Conservation (phyloP, 1,284 basidiomycete genomes). For the Grifola frondosa region DNA sequence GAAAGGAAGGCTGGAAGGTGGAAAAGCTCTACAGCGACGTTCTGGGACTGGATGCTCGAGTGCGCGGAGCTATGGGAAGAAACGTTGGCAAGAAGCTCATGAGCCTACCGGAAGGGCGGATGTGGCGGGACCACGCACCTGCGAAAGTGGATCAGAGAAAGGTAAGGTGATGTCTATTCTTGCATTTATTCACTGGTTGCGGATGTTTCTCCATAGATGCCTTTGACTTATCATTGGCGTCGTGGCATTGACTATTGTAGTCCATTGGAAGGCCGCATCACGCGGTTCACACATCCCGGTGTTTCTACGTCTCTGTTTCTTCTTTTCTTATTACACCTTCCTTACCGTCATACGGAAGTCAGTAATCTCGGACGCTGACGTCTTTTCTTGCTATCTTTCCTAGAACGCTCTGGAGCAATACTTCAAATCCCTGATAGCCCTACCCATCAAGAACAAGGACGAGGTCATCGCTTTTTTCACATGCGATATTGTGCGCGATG, state of each 20-base stretch:
- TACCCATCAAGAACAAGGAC: constrained; percentile 85
- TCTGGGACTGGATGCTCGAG: constrained; percentile 75
- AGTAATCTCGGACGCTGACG: constrained; percentile 12
- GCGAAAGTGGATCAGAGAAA: constrained; percentile 95
- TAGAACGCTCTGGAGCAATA: constrained; percentile 85
- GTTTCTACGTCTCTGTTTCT: constrained; percentile 4
- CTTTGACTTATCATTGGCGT: constrained; percentile 7
- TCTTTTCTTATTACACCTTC: constrained; percentile 6
- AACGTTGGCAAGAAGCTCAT: constrained; percentile 77
- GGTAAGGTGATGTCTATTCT: constrained; percentile 44
- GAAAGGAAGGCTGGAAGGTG: constrained; percentile 81
- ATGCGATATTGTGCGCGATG: constrained; percentile 79
- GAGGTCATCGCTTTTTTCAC: constrained; percentile 93
- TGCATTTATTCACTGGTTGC: not conserved
- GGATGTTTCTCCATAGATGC: not conserved
- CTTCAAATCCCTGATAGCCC: constrained; percentile 80
- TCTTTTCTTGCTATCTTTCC: constrained; percentile 11
- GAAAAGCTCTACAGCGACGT: constrained; percentile 96
- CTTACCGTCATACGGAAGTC: constrained; percentile 4
- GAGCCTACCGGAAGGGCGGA: constrained; percentile 83
- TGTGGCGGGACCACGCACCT: constrained; percentile 97
- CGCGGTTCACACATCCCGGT: constrained; percentile 1
- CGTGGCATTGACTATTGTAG: not conserved
- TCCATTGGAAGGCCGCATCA: not conserved
- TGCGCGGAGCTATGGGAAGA: constrained; percentile 65